A percentile compares a stretch with the other conserved stretches of the same genome.
These are phyloP conservation scores for Teunomyces lycoperdinae DNA, from an alignment of 805 yeast genomes.

Conservation along the genomic window DNA sequence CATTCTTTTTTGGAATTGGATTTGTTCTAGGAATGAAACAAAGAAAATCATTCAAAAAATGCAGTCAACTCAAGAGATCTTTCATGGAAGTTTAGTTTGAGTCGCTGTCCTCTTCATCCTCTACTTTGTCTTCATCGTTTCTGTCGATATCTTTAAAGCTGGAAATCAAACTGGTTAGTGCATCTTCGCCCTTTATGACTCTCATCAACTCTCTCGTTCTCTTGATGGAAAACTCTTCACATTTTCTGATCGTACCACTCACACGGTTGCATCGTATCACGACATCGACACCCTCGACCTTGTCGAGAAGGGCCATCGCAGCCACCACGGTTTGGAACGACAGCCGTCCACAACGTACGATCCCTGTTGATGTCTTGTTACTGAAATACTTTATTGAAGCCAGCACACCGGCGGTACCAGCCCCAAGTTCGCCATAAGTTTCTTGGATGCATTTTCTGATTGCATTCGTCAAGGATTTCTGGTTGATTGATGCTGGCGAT, in stretches of 20 bases:
- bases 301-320: slow-evolving; percentile 57
- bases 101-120: not conserved
- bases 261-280: slow-evolving; percentile 64
- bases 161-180: not conserved
- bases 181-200: slow-evolving; percentile 11
- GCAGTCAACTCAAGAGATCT: not conserved
- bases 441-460: slow-evolving; percentile 55
- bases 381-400: slow-evolving; percentile 77
- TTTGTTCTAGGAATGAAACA: slow-evolving; percentile 7
- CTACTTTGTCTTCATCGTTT: slow-evolving; percentile 4
- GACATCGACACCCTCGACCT: slow-evolving; percentile 47
- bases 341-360: slow-evolving; percentile 70
- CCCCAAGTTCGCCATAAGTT: slow-evolving; percentile 77
- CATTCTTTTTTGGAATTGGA: slow-evolving; percentile 7
- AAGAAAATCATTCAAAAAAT: slow-evolving; percentile 9
- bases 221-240: slow-evolving; percentile 65
- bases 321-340: slow-evolving; percentile 61
- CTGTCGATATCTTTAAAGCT: not conserved
- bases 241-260: slow-evolving; percentile 84
- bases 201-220: slow-evolving; percentile 41
- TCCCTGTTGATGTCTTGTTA: slow-evolving; percentile 78
- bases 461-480: slow-evolving; percentile 49
- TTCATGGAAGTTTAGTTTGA: not conserved
- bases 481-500: slow-evolving; percentile 47
- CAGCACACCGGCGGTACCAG: slow-evolving; percentile 59